These are phyloP conservation scores for Ophiostoma fasciatum DNA, from an alignment of 2,329 filamentous ascomycete genomes.

Conservation along the genomic window DNA sequence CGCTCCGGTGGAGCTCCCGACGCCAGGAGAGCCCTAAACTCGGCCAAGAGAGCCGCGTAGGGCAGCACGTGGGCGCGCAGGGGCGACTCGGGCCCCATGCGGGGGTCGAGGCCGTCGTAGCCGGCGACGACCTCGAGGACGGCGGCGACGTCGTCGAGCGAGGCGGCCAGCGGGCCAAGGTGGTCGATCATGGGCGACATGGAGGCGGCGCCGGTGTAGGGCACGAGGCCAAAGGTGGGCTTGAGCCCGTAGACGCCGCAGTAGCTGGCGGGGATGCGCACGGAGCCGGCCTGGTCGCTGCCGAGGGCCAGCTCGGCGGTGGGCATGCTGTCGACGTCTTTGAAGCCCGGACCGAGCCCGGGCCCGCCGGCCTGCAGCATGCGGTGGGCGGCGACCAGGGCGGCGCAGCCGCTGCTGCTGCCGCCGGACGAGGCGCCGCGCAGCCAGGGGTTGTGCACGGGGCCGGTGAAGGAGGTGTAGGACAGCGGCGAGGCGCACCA, in stretches of 20 bases:
- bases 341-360: no score
- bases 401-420: conserved; percentile 55
- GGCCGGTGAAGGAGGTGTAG: conserved; percentile 61
- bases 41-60: conserved; percentile 18
- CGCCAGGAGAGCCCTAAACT: conserved; percentile 6
- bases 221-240: conserved; percentile 30
- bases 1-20: no score
- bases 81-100: conserved; percentile 26
- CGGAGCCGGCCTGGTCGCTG: conserved; percentile 46
- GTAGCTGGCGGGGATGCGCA: conserved; percentile 41
- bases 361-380: conserved; percentile 44
- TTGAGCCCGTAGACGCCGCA: conserved; percentile 29
- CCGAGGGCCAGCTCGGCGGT: conserved; percentile 49
- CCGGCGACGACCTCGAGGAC: conserved; percentile 27
- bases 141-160: conserved; percentile 25
- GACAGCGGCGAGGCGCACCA: conserved; percentile 38
- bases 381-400: conserved; percentile 17
- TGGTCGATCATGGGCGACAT: conserved; percentile 29
- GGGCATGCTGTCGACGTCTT: no score
- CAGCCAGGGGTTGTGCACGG: conserved; percentile 58
- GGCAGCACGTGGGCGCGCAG: conserved; percentile 18
- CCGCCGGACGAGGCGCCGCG: conserved; percentile 59
- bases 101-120: conserved; percentile 31
- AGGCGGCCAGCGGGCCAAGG: conserved; percentile 28
- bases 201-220: conserved; percentile 30